phyloP scores from a whole-genome alignment of 371 early-diverging fungal species.

The Actinomucor elegans region DNA sequence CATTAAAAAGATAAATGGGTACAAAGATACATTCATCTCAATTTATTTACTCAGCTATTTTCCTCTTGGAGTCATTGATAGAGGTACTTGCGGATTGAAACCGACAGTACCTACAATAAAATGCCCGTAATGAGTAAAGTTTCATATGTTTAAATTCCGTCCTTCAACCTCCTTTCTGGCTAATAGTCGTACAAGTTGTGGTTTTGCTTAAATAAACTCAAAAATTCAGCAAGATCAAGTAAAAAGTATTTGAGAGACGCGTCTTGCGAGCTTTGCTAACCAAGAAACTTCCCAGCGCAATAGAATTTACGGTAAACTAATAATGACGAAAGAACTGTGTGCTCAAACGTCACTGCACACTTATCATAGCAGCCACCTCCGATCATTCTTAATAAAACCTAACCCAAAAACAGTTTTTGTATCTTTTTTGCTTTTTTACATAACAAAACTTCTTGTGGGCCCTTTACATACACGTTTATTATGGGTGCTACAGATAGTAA shows the following conservation, averaged over 20 bases:
- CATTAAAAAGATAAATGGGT: slow-evolving; percentile 5
- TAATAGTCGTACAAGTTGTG: slow-evolving; percentile 1
- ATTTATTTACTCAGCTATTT: not conserved
- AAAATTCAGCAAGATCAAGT: no score
- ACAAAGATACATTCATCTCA: slow-evolving; percentile 1
- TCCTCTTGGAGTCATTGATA: slow-evolving; percentile 15
- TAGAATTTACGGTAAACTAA: no score
- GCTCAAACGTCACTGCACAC: no score
- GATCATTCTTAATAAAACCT: no score
- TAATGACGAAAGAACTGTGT: no score
- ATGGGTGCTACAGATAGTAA: slow-evolving; percentile 88
- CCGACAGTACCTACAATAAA: slow-evolving; percentile 18
- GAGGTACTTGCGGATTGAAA: slow-evolving; percentile 6
- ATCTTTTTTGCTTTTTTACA: not conserved
- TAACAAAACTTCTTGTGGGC: no score
- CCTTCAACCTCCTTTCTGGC: not conserved
- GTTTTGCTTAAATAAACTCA: not conserved
- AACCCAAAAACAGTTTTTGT: no score
- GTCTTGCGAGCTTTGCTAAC: no score
- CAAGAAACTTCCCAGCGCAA: no score
- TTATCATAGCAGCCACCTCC: no score
- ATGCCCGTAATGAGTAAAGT: slow-evolving; percentile 14
- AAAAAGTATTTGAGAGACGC: no score
- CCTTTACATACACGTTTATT: not conserved
- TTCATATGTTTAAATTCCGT: not conserved